Evolutionary conservation across 1,139 yeast genomes (phyloP).

Genomic region (Candida sanyaensis): DNA sequence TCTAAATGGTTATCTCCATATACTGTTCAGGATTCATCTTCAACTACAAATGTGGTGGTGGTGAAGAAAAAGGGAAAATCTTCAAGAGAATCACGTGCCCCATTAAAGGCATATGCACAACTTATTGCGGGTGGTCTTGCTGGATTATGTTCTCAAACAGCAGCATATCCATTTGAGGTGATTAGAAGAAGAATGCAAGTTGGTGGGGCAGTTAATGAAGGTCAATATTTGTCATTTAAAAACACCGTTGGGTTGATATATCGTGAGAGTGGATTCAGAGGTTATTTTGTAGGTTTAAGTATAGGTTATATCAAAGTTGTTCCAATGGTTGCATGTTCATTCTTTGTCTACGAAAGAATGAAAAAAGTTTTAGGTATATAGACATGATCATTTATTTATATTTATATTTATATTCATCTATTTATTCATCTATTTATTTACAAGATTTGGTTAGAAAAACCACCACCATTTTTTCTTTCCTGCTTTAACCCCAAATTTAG

Average conservation of each 20-base stretch:
- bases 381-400: not conserved
- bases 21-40: slow-evolving; percentile 44
- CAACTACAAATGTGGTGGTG: slow-evolving; percentile 1
- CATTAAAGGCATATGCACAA: slow-evolving; percentile 89
- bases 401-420: slow-evolving; percentile 3
- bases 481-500: slow-evolving; percentile 57
- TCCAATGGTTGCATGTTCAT: slow-evolving; percentile 97
- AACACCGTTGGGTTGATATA: slow-evolving; percentile 59
- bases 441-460: slow-evolving; percentile 39
- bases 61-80: slow-evolving; percentile 17
- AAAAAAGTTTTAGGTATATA: slow-evolving; percentile 67
- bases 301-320: slow-evolving; percentile 94
- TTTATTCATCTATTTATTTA: slow-evolving; percentile 10
- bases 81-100: slow-evolving; percentile 58
- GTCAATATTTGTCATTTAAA: slow-evolving; percentile 57
- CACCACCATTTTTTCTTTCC: slow-evolving; percentile 59
- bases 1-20: slow-evolving; percentile 52
- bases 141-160: slow-evolving; percentile 93
- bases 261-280: slow-evolving; percentile 73
- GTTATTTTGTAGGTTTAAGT: slow-evolving; percentile 90
- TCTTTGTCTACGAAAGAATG: slow-evolving; percentile 88
- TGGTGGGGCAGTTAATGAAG: slow-evolving; percentile 74
- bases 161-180: slow-evolving; percentile 96
- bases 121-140: slow-evolving; percentile 92
- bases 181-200: slow-evolving; percentile 96